Evolutionary conservation across 2,329 filamentous ascomycete species (phyloP), one percentile per base, ranked within the genome.

Genomic region (Epichloe aotearoae): DNA sequence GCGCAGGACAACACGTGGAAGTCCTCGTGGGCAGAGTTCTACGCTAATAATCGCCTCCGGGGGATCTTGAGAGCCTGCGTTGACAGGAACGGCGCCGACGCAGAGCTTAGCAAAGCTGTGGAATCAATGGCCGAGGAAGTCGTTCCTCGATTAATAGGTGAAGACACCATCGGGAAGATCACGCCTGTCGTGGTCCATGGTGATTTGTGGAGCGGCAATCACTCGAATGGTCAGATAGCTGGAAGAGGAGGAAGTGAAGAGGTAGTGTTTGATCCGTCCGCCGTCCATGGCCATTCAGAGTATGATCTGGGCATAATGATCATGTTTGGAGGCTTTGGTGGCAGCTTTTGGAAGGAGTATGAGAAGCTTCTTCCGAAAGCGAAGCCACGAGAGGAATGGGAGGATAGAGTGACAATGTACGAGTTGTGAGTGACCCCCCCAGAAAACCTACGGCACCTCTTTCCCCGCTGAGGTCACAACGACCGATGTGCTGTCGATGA

Each of bases 291-390:
- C 1, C 90, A 96, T 64, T 84, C 77, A 2, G 91, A 97, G 70
- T 96, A 84, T 65, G 91, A 96, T 58, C 70, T 95, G 49, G 91
- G 91, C 1, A 95, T 95, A 57, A 96, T 96, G 89, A 79, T 77
- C 48, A 95, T 96, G 89, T 97, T 96, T 74, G 90, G 90, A 0
- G 91, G 91, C 0, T 95, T 94, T 66, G 82, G 82, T 1, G 59
- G 65, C 0, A 65, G 62, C 1, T 95, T 95, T 60, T 82, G 86
- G 73, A 75, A 75, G 34, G 87, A 93, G 62, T 97, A 96, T 64
- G 79, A 86, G 63, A 65, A 71, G 39, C 62, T 88, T 23, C 81
- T 90, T 45, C 84, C 85, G 0, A 94, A 85, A 69, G 83, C 84
- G 8, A 86, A 95, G 63, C 90, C 90, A 0, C 75, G 73, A 11